Evolutionary conservation across 75 land plant genomes (phyloP), one percentile per base, ranked within the genome.

Genomic region (Pseudotsuga menziesii): DNA sequence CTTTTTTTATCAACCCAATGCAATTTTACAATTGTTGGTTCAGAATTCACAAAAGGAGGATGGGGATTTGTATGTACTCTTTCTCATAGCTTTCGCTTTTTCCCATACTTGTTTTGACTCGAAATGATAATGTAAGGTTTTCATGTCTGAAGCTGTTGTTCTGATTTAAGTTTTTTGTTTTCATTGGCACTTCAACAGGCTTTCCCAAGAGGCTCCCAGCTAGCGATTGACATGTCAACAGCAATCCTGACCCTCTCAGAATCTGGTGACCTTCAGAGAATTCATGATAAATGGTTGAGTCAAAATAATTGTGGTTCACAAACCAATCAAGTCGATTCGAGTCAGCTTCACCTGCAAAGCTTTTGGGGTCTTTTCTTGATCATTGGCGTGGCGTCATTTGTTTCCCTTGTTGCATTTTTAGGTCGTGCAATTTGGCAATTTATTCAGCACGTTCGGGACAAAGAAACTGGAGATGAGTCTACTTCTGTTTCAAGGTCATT

Each of bases 311-410:
- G 96, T 57, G 39, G 22, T 58, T 57, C 75, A 35, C 58, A 70
- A 23, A n/a, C 27, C 41, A 69, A 55, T 16, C 57, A 82, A 36
- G 44, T 77, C 19, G 62, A 78, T 22, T 73, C 77, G 5, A 79
- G 19, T 57, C 60, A 57, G 72, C 71, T 61, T 64, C 7, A 32
- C 12, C 76, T 93, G 19, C 80, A 62, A 71, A 91, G 91, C 83
- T 93, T 93, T 75, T 87, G 85, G 96, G 96, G 96, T n/a, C 89
- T 93, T 19, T 93, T 89, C 75, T 81, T 93, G 17, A 82, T 87
- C 39, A 86, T 91, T 48, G 96, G 89, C 4, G 52, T 84, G 25
- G 86, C 91, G 17, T 89, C 91, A 57, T 64, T 91, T 70, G 26
- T 86, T 70, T 89, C 94, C 26, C 84, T 93, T 57, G 15, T 80